phyloP scores from a whole-genome alignment of 2,329 filamentous ascomycete genomes.

The Diaporthe sp. region DNA sequence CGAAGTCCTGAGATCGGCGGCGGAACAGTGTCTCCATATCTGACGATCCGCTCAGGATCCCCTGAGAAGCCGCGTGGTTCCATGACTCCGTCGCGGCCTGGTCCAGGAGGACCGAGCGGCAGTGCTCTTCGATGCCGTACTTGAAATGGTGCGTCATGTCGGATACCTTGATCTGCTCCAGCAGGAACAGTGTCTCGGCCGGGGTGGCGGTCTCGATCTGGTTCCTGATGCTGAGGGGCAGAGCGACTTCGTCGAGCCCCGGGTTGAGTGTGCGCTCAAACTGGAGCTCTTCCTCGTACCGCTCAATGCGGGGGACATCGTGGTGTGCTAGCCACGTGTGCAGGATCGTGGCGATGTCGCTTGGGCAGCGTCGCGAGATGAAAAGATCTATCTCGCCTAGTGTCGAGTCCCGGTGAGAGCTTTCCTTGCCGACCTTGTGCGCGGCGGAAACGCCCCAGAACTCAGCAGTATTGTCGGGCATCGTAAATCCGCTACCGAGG shows the following conservation, averaged over 20 bases:
- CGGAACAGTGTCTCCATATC: slow-evolving; percentile 46
- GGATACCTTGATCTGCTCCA: slow-evolving; percentile 48
- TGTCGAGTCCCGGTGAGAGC: slow-evolving; percentile 35
- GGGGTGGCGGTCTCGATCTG: slow-evolving; percentile 47
- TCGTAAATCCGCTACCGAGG: slow-evolving; percentile 52
- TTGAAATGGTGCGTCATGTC: slow-evolving; percentile 43
- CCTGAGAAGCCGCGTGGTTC: slow-evolving; percentile 46
- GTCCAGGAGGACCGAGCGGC: slow-evolving; percentile 46
- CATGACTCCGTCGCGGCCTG: slow-evolving; percentile 44
- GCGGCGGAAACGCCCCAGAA: slow-evolving; percentile 51
- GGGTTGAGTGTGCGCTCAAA: slow-evolving; percentile 43
- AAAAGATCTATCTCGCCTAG: slow-evolving; percentile 48
- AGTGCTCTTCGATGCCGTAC: slow-evolving; percentile 45
- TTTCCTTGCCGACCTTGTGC: slow-evolving; percentile 24
- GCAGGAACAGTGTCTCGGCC: slow-evolving; percentile 47
- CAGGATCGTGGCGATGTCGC: slow-evolving; percentile 48
- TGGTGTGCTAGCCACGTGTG: slow-evolving; percentile 55
- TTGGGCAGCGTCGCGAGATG: slow-evolving; percentile 50
- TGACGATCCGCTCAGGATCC: slow-evolving; percentile 45
- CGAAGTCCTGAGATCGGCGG: slow-evolving; percentile 44
- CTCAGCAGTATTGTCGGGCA: slow-evolving; percentile 46
- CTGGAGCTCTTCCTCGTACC: slow-evolving; percentile 49
- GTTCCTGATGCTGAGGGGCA: slow-evolving; percentile 46
- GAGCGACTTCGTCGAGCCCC: not conserved
- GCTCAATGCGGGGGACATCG: slow-evolving; percentile 48